These are phyloP conservation scores for Teratosphaeria epicoccoides DNA, from an alignment of 2,329 filamentous ascomycete species.

Conservation along the genomic window DNA sequence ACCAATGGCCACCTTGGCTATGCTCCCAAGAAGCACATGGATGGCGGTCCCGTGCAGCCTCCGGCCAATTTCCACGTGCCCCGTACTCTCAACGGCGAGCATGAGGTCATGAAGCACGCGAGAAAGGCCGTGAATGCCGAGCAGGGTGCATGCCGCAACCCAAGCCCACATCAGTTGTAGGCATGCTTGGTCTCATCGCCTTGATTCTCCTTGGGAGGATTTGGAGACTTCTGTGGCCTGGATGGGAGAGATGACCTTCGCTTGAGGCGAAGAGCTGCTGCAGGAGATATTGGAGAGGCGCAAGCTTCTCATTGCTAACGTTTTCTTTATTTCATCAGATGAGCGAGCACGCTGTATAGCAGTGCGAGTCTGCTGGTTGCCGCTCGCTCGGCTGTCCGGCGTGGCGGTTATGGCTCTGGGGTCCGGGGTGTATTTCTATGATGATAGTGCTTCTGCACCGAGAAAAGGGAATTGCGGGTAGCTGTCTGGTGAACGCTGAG, in stretches of 20 bases:
- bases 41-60: background rate
- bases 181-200: background rate
- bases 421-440: background rate
- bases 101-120: background rate
- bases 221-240: background rate
- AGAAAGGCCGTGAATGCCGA: background rate
- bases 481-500: background rate
- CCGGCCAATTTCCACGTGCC: background rate
- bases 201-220: background rate
- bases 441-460: background rate
- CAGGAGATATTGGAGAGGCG: background rate
- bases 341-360: background rate
- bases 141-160: background rate
- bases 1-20: slow-evolving; percentile 13
- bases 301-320: background rate
- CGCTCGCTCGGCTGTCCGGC: background rate
- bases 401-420: background rate
- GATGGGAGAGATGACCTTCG: background rate
- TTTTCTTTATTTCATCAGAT: background rate
- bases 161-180: background rate
- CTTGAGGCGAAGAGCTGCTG: background rate
- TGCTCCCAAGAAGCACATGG: slow-evolving; percentile 9
- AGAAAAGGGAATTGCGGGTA: background rate
- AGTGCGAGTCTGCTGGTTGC: background rate
- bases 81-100: background rate